phyloP scores from a whole-genome alignment of 83 land plant species.

The Diphasiastrum complanatum region DNA sequence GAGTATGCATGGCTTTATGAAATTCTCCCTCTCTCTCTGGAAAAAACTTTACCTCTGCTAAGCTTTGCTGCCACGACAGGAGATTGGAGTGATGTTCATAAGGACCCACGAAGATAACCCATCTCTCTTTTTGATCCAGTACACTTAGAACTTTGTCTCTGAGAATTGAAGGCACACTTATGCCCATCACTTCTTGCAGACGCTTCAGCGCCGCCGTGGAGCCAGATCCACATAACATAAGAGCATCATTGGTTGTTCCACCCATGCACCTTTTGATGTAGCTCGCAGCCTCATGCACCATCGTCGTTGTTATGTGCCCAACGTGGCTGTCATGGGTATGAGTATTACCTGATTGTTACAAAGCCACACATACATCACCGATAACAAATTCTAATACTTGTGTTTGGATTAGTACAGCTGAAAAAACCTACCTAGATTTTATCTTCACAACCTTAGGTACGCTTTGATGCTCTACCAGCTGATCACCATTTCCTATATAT shows the following conservation, averaged over 20 bases:
- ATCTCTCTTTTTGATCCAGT: constrained; percentile 38
- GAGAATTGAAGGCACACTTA: constrained; percentile 41
- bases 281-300: constrained; percentile 39
- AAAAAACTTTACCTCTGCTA: constrained; percentile 50
- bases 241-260: constrained; percentile 40
- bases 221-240: constrained; percentile 77
- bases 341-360: constrained; percentile 79
- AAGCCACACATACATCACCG: too few species aligned
- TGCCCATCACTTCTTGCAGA: constrained; percentile 73
- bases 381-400: too few species aligned
- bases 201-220: constrained; percentile 59
- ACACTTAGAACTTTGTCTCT: constrained; percentile 27
- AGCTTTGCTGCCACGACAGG: constrained; percentile 70
- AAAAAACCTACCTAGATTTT: too few species aligned
- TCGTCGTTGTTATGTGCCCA: constrained; percentile 38
- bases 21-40: too few species aligned
- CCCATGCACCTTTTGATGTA: constrained; percentile 56
- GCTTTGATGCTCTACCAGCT: too few species aligned
- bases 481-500: too few species aligned
- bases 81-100: constrained; percentile 79
- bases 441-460: too few species aligned
- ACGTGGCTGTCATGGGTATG: constrained; percentile 67
- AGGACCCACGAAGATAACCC: constrained; percentile 78
- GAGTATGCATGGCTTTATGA: too few species aligned
- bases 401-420: too few species aligned